Evolutionary conservation across 2,329 filamentous ascomycete species (phyloP), one percentile per base, ranked within the genome.

Genomic region (Elsinoe ampelina): DNA sequence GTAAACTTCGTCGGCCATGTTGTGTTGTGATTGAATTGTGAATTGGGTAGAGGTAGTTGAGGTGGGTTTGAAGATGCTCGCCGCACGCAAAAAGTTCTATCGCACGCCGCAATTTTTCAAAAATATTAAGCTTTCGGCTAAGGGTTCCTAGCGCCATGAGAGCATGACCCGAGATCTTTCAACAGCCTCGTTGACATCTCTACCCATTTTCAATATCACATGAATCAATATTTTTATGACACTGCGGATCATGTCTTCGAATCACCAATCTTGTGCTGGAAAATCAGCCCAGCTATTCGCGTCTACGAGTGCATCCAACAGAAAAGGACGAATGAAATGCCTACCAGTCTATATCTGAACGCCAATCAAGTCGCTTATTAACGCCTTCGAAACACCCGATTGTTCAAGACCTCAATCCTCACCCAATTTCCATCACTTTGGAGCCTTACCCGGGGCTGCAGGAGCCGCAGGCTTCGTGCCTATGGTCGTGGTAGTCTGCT

Each of bases 1-100:
- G 77, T 97, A 98, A 71, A 95, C 85, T 85, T 96, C 92, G 77
- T 95, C 90, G 75, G 89, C 85, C 92, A 96, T 96, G 73, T 78
- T 70, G 48, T 67, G 45, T 65, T 35, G 41, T 55, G 54, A 47
- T 32, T 55, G 20, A n/a, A 22, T 30, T 30, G 7, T 30, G 26
- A 30, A 15, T n/a, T 56, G 30, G 32, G 54, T 47, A n/a, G 20
- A 43, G 38, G 35, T 42, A n/a, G 22, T 19, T 13, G 42, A 45
- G 39, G 54, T 19, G 26, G 12, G 19, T 20, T 19, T 15, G 19
- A n/a, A 17, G 34, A 38, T 52, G 32, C 35, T 19, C 35, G 32
- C 34, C 32, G 32, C 48, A 45, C 48, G 34, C 34, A 52, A 52
- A 35, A 52, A 52, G 32, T 35, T 52, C 26, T 30, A 30, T 30